Evolutionary conservation across 768 basidiomycete species (phyloP), one percentile per base, ranked within the genome.

Genomic region (Clathrus columnatus): DNA sequence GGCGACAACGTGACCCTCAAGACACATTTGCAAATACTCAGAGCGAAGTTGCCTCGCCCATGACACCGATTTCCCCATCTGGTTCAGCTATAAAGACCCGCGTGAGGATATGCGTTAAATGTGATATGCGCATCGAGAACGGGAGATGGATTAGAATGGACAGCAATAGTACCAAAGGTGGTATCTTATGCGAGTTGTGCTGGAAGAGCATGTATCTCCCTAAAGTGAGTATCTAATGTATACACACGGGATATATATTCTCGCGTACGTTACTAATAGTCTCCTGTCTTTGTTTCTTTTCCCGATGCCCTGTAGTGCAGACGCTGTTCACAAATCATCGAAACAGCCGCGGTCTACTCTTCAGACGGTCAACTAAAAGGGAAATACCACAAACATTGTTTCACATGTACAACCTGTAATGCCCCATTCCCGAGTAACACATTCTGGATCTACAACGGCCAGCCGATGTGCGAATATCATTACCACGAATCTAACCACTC

Each of bases 121-220:
- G 93, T 69, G 67, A 74, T 53, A 76, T 76, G 66, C 70, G 62
- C 59, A 85, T 95, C 54, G 83, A 85, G 32, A 86, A 91, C 65
- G 85, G 86, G 60, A 73, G 87, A 61, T 94, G 84, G 91, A 85
- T 90, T 58, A 77, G 75, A 64, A 83, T 82, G 69, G 91, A 85
- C 66, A 78, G 74, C n/a, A n/a, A n/a, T 36, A n/a, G 36, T 36
- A 84, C 80, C 43, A 48, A 30, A 55, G 36, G 36, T n/a, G 80
- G 71, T 36, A 82, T 91, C 32, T 70, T 96, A 62, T 96, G 94
- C 68, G 94, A 93, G 65, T 71, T 69, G 62, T 94, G 93, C 68
- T 96, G 93, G 93, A 96, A 95, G 75, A 83, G 87, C 63, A 87
- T 94, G 84, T 96, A 95, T 72, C 70, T 96, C 59, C 93, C 93